Evolutionary conservation across 345 rosid genomes (phyloP).

Genomic region (Salix suchowensis): DNA sequence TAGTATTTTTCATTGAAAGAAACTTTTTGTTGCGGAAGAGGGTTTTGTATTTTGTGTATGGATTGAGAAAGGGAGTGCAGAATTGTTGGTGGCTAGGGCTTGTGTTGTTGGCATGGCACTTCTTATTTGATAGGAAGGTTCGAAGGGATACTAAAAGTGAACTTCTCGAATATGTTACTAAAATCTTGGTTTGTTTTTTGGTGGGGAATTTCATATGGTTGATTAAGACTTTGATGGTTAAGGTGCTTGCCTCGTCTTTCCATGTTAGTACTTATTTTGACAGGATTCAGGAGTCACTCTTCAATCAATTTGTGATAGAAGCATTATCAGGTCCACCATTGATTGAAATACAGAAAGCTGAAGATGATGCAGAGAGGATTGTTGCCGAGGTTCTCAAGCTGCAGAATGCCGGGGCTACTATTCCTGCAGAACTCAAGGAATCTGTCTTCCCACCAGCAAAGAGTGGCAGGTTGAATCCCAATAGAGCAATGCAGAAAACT

Average conservation of each 20-base stretch:
- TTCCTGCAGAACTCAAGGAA: conserved; percentile 59
- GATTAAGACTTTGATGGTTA: conserved; percentile 75
- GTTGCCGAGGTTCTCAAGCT: conserved; percentile 43
- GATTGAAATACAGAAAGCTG: conserved; percentile 42
- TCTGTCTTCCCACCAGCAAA: conserved; percentile 35
- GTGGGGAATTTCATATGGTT: conserved; percentile 67
- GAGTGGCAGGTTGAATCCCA: conserved; percentile 28
- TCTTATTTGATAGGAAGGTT: conserved; percentile 57
- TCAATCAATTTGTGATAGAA: conserved; percentile 79
- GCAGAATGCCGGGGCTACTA: conserved; percentile 55
- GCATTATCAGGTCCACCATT: conserved; percentile 74
- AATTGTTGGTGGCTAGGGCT: conserved; percentile 81
- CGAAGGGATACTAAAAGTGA: conserved; percentile 24
- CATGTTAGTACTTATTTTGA: conserved; percentile 93
- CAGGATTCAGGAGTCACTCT: conserved; percentile 75
- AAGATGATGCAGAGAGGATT: conserved; percentile 49
- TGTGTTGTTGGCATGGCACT: conserved; percentile 67
- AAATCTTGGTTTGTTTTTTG: conserved; percentile 60
- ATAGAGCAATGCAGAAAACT: conserved; percentile 27
- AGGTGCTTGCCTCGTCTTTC: conserved; percentile 79
- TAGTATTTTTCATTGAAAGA: conserved; percentile 73
- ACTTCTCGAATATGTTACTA: conserved; percentile 52
- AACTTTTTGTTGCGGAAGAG: conserved; percentile 66
- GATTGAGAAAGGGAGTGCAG: conserved; percentile 70
- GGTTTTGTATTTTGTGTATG: conserved; percentile 81